A percentile compares a stretch with the other conserved stretches of the same genome.
These are phyloP conservation scores for Macrocybe gigantea DNA, from an alignment of 768 basidiomycete genomes.

Conservation along the genomic window DNA sequence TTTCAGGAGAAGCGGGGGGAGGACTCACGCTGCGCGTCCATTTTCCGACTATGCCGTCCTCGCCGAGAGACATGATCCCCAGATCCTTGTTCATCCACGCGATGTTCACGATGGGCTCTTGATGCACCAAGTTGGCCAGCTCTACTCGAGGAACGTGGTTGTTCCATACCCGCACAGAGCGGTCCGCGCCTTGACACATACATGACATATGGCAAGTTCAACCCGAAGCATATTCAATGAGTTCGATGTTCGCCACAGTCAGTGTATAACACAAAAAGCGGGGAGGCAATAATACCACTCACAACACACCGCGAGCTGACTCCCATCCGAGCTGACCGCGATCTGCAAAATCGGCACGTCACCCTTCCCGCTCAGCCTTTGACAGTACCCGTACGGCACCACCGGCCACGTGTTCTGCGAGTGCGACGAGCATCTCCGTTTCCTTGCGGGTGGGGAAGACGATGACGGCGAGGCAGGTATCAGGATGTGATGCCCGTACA, in stretches of 20 bases:
- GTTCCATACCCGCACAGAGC: constrained; percentile 60
- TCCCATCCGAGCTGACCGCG: constrained; percentile 47
- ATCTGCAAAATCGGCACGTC: constrained; percentile 42
- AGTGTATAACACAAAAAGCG: constrained; percentile 1
- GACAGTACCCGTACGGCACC: too few relatives aligned
- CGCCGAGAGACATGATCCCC: constrained; percentile 51
- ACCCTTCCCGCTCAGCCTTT: constrained; percentile 36
- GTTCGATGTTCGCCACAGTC: too few relatives aligned
- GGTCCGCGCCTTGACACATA: constrained; percentile 41
- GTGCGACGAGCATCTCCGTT: constrained; percentile 23
- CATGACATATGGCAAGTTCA: not conserved
- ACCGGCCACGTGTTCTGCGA: constrained; percentile 34
- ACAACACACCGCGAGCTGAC: constrained; percentile 54
- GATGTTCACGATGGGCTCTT: constrained; percentile 39
- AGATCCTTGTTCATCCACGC: constrained; percentile 57
- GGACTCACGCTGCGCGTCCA: constrained; percentile 50
- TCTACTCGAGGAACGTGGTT: constrained; percentile 36
- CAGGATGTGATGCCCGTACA: too few relatives aligned
- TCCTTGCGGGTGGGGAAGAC: constrained; percentile 13
- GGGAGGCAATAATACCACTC: constrained; percentile 17
- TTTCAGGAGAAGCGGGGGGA: not conserved
- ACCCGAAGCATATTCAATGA: too few relatives aligned
- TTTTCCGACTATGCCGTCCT: constrained; percentile 51
- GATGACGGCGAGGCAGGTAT: constrained; percentile 9
- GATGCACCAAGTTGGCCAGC: constrained; percentile 51